Conservation (phyloP, 2,329 filamentous ascomycete genomes). For the Ophiostoma triangulosporum region DNA sequence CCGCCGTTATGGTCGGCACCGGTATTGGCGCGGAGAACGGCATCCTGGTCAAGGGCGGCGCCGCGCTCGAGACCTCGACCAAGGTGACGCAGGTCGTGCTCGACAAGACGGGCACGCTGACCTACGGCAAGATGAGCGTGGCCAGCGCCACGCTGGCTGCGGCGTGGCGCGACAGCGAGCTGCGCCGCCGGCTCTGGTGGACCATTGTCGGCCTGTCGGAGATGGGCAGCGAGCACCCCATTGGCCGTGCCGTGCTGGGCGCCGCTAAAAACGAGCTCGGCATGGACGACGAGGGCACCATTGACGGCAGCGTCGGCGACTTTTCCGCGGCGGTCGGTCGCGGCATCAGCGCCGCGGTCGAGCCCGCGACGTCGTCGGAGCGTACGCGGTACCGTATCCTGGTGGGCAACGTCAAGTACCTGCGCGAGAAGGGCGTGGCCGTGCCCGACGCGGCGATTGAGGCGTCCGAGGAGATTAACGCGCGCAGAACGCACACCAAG, state of each 20-base stretch:
- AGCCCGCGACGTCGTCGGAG: slow-evolving; percentile 57
- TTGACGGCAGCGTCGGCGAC: slow-evolving; percentile 75
- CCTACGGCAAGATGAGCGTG: slow-evolving; percentile 89
- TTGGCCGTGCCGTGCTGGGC: slow-evolving; percentile 73
- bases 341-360: slow-evolving; percentile 70
- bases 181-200: slow-evolving; percentile 76
- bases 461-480: slow-evolving; percentile 46
- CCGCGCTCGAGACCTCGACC: slow-evolving; percentile 76
- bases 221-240: slow-evolving; percentile 89
- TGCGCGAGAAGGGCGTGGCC: slow-evolving; percentile 55
- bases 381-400: slow-evolving; percentile 64
- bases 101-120: slow-evolving; percentile 93
- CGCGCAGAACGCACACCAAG: slow-evolving; percentile 18
- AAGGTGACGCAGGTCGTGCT: slow-evolving; percentile 82
- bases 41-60: slow-evolving; percentile 95
- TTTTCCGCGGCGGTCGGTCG: slow-evolving; percentile 75
- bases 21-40: slow-evolving; percentile 90
- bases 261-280: slow-evolving; percentile 66
- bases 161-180: slow-evolving; percentile 55
- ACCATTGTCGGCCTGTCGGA: slow-evolving; percentile 89
- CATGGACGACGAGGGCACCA: slow-evolving; percentile 53
- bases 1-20: slow-evolving; percentile 98
- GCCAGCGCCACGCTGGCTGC: slow-evolving; percentile 54
- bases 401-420: slow-evolving; percentile 68
- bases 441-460: slow-evolving; percentile 51